Percentiles rank a stretch among this genome's conserved stretches.
phyloP scores from a whole-genome alignment of 2,329 filamentous ascomycete genomes.

The Colletotrichum spinosum region DNA sequence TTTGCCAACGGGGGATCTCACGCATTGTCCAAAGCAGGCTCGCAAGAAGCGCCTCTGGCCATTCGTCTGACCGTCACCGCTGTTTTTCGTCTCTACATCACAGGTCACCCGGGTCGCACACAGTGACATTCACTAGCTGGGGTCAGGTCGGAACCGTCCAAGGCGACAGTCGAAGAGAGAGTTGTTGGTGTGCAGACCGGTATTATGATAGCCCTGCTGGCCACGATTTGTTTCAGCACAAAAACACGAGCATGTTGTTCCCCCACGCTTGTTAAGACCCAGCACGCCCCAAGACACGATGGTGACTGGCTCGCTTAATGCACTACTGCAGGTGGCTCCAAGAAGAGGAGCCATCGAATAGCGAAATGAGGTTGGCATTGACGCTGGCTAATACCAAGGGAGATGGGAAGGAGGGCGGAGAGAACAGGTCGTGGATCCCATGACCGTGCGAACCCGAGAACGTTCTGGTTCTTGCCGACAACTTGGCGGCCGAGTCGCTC shows the following conservation, averaged over 20 bases:
- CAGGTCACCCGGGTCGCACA: constrained; percentile 21
- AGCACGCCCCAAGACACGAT: not conserved
- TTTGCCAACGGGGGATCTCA: constrained; percentile 1
- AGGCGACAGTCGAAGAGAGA: constrained; percentile 12
- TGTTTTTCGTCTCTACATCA: constrained; percentile 1
- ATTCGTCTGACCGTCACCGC: constrained; percentile 19
- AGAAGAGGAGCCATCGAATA: constrained; percentile 14
- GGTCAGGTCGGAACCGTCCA: constrained; percentile 5
- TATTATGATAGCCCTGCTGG: constrained; percentile 27
- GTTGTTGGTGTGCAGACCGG: constrained; percentile 25
- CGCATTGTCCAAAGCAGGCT: constrained; percentile 2
- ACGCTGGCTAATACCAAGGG: constrained; percentile 3
- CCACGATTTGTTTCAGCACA: constrained; percentile 32
- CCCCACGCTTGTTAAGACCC: constrained; percentile 25
- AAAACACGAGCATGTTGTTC: constrained; percentile 5
- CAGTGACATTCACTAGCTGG: constrained; percentile 15
- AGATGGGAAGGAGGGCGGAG: constrained; percentile 16
- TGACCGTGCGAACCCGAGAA: constrained; percentile 22
- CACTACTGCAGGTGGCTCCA: constrained; percentile 33
- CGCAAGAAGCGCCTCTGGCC: constrained; percentile 5
- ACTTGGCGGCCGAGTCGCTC: constrained; percentile 34
- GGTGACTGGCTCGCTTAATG: constrained; percentile 34
- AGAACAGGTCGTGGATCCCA: constrained; percentile 24
- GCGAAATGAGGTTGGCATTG: constrained; percentile 21
- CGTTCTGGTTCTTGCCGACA: constrained; percentile 23